phyloP scores from a whole-genome alignment of 805 yeast genomes.

The Metschnikowia anglica region DNA sequence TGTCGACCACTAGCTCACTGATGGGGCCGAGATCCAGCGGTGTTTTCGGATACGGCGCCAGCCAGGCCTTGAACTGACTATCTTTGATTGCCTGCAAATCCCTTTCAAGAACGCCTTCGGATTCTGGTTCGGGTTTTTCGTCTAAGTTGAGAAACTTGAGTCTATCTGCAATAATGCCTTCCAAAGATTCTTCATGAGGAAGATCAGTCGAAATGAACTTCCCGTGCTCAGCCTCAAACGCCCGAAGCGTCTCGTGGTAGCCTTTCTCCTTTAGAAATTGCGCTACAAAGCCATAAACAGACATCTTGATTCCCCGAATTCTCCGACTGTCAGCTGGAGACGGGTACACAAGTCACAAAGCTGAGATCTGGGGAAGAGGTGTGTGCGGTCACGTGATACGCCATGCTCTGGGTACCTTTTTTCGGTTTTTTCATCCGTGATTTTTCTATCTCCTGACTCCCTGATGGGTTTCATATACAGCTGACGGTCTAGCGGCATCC shows the following conservation, averaged over 20 bases:
- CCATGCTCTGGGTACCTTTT: too few species aligned
- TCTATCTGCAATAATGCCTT: slow-evolving; percentile 32
- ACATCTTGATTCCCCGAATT: slow-evolving; percentile 12
- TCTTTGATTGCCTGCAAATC: slow-evolving; percentile 15
- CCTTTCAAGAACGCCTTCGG: slow-evolving; percentile 5
- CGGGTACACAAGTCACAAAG: too few species aligned
- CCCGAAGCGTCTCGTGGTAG: slow-evolving; percentile 44
- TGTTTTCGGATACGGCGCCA: slow-evolving; percentile 30
- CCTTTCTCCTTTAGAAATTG: slow-evolving; percentile 56
- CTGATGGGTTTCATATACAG: too few species aligned
- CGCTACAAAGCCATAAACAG: slow-evolving; percentile 47
- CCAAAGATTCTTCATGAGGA: slow-evolving; percentile 36
- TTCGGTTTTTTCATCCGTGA: too few species aligned
- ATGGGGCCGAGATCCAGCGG: slow-evolving; percentile 13
- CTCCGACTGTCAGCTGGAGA: too few species aligned
- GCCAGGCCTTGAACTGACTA: slow-evolving; percentile 28
- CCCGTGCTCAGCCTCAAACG: slow-evolving; percentile 49
- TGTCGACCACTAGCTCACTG: slow-evolving; percentile 26
- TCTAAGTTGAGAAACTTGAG: slow-evolving; percentile 17
- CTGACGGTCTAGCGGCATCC: too few species aligned
- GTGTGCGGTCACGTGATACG: too few species aligned
- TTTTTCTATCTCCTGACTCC: too few species aligned
- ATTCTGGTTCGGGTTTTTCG: slow-evolving; percentile 6
- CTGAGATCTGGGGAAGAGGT: neutral
- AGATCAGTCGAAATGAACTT: slow-evolving; percentile 25